Evolutionary conservation across 1,284 basidiomycete species (phyloP).

Genomic region (Pyrrhoderma noxium): DNA sequence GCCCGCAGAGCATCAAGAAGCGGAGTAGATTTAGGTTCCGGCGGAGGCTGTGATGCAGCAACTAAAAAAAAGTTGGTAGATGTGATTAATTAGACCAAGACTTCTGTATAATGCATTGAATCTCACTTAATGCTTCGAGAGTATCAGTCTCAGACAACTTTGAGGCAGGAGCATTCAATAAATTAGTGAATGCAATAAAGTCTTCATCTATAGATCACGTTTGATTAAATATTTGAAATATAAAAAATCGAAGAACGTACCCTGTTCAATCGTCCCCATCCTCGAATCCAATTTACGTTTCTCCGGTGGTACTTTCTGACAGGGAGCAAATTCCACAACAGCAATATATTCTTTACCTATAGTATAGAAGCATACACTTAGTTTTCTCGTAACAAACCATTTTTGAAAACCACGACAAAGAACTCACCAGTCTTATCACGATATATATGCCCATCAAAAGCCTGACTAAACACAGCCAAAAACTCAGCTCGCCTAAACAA

Average conservation of each 20-base stretch:
- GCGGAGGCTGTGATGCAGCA: conserved; percentile 47
- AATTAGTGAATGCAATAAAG: conserved; percentile 74
- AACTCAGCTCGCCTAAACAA: conserved; percentile 74
- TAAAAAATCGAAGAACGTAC: conserved; percentile 28
- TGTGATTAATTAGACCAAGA: conserved; percentile 1
- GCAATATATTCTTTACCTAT: conserved; percentile 82
- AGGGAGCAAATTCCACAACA: conserved; percentile 91
- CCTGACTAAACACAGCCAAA: conserved; percentile 71
- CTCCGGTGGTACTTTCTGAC: conserved; percentile 75
- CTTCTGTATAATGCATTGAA: no score
- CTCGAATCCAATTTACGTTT: conserved; percentile 67
- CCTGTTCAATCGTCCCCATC: conserved; percentile 73
- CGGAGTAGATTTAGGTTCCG: conserved; percentile 74
- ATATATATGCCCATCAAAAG: conserved; percentile 90
- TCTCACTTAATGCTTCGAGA: conserved; percentile 56
- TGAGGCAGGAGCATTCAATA: conserved; percentile 40
- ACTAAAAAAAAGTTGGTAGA: conserved; percentile 32
- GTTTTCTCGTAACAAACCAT: conserved; percentile 4
- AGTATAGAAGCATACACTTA: not conserved
- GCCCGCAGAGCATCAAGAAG: conserved; percentile 83
- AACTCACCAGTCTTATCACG: conserved; percentile 80
- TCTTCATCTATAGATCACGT: conserved; percentile 56
- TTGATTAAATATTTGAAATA: not conserved
- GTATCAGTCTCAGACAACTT: conserved; percentile 49
- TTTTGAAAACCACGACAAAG: not conserved